Conservation (phyloP, 331 rosid species). For the Quercus lobata region DNA sequence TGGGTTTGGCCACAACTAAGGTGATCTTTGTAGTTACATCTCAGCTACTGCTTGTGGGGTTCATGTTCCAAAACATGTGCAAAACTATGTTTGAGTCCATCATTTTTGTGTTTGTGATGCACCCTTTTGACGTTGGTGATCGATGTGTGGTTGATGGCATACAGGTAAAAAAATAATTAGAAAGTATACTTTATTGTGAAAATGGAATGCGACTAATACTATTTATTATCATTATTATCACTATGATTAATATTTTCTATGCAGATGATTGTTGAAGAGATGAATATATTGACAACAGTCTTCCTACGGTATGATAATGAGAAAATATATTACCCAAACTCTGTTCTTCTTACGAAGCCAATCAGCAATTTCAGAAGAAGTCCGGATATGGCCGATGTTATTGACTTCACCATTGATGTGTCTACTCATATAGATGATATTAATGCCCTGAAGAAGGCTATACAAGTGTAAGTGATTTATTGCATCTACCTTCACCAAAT, state of each 20-base stretch:
- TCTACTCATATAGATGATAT: slow-evolving; percentile 32
- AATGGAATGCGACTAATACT: too few relatives aligned
- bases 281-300: slow-evolving; percentile 41
- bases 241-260: not conserved
- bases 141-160: slow-evolving; percentile 42
- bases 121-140: slow-evolving; percentile 46
- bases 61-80: slow-evolving; percentile 41
- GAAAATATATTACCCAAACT: slow-evolving; percentile 37
- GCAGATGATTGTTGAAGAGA: slow-evolving; percentile 51
- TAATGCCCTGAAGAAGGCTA: slow-evolving; percentile 20
- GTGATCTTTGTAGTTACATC: slow-evolving; percentile 34
- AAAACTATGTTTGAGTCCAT: slow-evolving; percentile 41
- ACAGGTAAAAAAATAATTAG: slow-evolving; percentile 12
- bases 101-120: slow-evolving; percentile 42
- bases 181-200: not conserved
- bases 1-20: slow-evolving; percentile 27
- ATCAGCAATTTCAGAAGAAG: slow-evolving; percentile 36
- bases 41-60: slow-evolving; percentile 32
- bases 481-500: not conserved
- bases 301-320: slow-evolving; percentile 40
- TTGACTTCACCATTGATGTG: slow-evolving; percentile 34
- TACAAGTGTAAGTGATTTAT: slow-evolving; percentile 10
- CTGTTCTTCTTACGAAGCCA: slow-evolving; percentile 32
- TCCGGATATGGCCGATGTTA: slow-evolving; percentile 31
- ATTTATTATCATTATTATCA: not conserved